Evolutionary conservation across 1,284 basidiomycete species (phyloP).

Genomic region (Albatrellus sp.): DNA sequence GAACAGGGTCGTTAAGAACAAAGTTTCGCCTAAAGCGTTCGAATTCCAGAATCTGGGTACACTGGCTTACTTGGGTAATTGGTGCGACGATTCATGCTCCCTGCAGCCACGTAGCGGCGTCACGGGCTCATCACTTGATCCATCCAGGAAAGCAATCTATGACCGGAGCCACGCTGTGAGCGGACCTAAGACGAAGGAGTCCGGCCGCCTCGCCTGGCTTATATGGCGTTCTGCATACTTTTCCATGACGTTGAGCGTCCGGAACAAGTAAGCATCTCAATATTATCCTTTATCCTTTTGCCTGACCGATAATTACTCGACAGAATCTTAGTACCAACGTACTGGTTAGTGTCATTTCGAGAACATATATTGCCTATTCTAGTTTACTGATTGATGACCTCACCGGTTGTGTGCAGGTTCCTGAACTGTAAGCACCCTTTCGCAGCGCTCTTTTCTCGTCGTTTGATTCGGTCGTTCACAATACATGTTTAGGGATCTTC

Average conservation of each 20-base stretch:
- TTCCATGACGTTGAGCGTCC: slow-evolving; percentile 61
- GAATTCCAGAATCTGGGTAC: slow-evolving; percentile 62
- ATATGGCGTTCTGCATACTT: slow-evolving; percentile 75
- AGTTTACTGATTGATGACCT: neutral
- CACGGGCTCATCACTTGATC: neutral
- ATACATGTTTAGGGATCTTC: slow-evolving; percentile 37
- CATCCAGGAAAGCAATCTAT: slow-evolving; percentile 62
- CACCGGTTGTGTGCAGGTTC: slow-evolving; percentile 26
- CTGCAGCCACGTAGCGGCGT: neutral
- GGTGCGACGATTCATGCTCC: slow-evolving; percentile 25
- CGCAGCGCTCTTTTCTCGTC: neutral
- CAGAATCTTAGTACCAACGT: slow-evolving; percentile 61
- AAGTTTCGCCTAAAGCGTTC: slow-evolving; percentile 35
- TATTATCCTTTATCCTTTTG: neutral
- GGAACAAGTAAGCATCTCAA: slow-evolving; percentile 41
- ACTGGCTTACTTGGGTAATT: slow-evolving; percentile 73
- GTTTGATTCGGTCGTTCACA: neutral
- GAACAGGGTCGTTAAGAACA: slow-evolving; percentile 43
- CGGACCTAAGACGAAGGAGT: slow-evolving; percentile 49
- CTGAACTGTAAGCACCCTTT: slow-evolving; percentile 26
- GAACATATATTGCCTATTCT: neutral
- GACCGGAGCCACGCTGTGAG: slow-evolving; percentile 41
- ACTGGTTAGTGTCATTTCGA: slow-evolving; percentile 37
- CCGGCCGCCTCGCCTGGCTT: slow-evolving; percentile 66
- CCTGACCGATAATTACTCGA: neutral